Conservation (phyloP, 345 rosid genomes). For the Durio zibethinus region DNA sequence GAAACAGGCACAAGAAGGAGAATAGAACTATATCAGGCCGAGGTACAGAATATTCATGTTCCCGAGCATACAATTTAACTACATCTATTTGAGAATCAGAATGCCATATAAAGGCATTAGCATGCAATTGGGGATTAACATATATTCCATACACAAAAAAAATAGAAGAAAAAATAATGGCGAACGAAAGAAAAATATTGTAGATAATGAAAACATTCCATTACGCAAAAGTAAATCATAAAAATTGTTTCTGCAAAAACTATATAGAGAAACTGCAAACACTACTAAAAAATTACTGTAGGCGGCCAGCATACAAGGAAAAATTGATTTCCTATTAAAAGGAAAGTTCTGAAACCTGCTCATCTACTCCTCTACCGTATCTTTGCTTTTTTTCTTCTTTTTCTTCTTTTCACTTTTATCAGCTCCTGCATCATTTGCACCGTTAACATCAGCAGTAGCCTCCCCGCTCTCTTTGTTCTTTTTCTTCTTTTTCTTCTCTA, state of each 20-base stretch:
- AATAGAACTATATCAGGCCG: background rate
- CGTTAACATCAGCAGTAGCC: conserved; percentile 29
- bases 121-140: background rate
- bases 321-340: background rate
- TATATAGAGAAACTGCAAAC: conserved; percentile 16
- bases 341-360: conserved; percentile 6
- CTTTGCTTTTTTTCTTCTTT: conserved; percentile 62
- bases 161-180: background rate
- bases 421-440: conserved; percentile 35
- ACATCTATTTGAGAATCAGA: background rate
- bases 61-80: background rate
- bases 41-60: too few relatives aligned
- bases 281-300: conserved; percentile 3
- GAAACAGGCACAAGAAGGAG: background rate
- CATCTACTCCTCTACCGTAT: conserved; percentile 21
- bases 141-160: too few relatives aligned
- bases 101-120: background rate
- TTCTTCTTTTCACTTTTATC: conserved; percentile 67
- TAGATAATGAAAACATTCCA: conserved; percentile 6
- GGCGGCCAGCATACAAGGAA: background rate
- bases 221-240: background rate
- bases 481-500: conserved; percentile 67
- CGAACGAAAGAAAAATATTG: background rate
- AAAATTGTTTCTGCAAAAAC: conserved; percentile 15
- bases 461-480: conserved; percentile 59